Percentiles rank a stretch among this genome's conserved stretches.
phyloP scores from a whole-genome alignment of 2,329 filamentous ascomycete species.

The Cryphonectria nitschkei region DNA sequence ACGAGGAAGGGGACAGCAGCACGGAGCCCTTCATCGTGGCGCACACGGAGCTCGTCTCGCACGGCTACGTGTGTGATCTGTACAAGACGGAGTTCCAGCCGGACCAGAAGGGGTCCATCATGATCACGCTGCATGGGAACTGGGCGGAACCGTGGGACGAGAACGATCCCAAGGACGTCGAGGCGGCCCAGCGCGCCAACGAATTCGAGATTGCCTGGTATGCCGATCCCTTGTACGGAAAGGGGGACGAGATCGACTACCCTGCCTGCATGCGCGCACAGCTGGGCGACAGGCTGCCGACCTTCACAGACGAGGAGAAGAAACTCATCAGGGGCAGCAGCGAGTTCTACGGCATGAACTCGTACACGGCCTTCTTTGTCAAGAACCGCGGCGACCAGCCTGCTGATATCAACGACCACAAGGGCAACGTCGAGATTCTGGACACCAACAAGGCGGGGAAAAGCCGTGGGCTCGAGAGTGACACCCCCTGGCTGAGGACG shows the following conservation, averaged over 20 bases:
- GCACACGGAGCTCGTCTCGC: slow-evolving; percentile 45
- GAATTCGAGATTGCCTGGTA: slow-evolving; percentile 50
- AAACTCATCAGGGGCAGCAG: slow-evolving; percentile 43
- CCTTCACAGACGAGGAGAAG: slow-evolving; percentile 45
- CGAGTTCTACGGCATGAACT: slow-evolving; percentile 48
- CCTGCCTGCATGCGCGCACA: slow-evolving; percentile 45
- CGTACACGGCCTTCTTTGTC: slow-evolving; percentile 46
- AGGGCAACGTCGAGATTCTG: slow-evolving; percentile 44
- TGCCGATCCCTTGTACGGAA: slow-evolving; percentile 43
- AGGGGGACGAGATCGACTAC: slow-evolving; percentile 44
- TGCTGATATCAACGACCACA: slow-evolving; percentile 44
- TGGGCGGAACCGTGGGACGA: slow-evolving; percentile 47
- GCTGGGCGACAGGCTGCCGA: slow-evolving; percentile 42
- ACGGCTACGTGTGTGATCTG: slow-evolving; percentile 42
- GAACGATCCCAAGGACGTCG: slow-evolving; percentile 40
- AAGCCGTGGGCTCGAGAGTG: slow-evolving; percentile 41
- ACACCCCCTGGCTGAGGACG: slow-evolving; percentile 45
- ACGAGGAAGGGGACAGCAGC: slow-evolving; percentile 38
- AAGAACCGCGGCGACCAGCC: slow-evolving; percentile 39
- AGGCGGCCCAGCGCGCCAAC: slow-evolving; percentile 43
- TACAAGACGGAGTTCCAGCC: slow-evolving; percentile 46
- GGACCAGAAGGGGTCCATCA: slow-evolving; percentile 42
- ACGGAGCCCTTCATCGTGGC: slow-evolving; percentile 45
- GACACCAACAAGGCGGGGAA: slow-evolving; percentile 42
- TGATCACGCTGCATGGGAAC: slow-evolving; percentile 48